phyloP scores from a whole-genome alignment of 169 alveolate species.

The Plasmodium yoelii region DNA sequence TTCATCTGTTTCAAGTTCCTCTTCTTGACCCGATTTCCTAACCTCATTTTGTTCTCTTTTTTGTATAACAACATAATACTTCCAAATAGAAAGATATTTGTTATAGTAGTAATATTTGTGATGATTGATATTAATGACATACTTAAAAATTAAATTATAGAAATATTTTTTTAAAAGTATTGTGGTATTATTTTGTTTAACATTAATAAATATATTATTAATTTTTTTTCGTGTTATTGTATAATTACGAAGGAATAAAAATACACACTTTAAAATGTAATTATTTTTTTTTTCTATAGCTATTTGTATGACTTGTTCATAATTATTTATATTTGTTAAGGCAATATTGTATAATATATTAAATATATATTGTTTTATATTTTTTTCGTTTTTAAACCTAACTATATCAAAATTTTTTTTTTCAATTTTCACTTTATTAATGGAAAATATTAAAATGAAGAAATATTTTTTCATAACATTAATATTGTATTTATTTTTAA shows the following conservation, averaged over 20 bases:
- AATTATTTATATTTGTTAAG: not conserved
- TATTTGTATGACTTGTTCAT: not conserved
- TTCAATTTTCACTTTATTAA: conserved; percentile 47
- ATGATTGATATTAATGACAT: conserved; percentile 37
- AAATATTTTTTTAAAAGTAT: conserved; percentile 31
- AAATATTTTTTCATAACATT: conserved; percentile 46
- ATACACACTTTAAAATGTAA: not conserved
- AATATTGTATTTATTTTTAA: conserved; percentile 3
- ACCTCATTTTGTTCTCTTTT: not conserved
- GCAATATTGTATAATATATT: conserved; percentile 1
- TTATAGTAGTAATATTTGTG: conserved; percentile 57
- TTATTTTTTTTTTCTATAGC: not conserved
- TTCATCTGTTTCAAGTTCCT: not conserved
- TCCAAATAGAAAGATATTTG: conserved; percentile 53
- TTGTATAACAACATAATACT: conserved; percentile 37
- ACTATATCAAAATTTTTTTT: conserved; percentile 60
- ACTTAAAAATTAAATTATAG: conserved; percentile 31
- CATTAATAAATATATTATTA: not conserved
- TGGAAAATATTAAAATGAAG: conserved; percentile 50
- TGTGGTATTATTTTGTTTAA: conserved; percentile 5
- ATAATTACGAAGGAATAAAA: not conserved
- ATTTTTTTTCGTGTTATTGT: not conserved
- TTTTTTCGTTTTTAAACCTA: conserved; percentile 34
- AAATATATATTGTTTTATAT: conserved; percentile 18
- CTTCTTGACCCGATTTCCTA: not conserved